These are phyloP conservation scores for Podila minutissima DNA, from an alignment of 192 early-diverging fungal genomes.

Conservation along the genomic window DNA sequence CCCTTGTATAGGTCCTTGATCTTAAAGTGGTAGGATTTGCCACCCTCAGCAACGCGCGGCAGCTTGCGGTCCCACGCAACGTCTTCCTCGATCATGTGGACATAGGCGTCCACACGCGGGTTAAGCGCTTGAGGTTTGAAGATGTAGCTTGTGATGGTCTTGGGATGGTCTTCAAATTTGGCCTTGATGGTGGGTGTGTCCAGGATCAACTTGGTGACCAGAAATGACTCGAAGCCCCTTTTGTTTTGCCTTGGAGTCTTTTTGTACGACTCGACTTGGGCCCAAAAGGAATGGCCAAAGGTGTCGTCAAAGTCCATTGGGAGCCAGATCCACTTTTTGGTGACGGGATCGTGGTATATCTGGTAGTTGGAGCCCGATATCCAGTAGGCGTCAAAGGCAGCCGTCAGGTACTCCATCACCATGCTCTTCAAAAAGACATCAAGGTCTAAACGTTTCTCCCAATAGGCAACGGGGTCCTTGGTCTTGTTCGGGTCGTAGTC, in stretches of 20 bases:
- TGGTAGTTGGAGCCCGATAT: constrained; percentile 52
- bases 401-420: constrained; percentile 49
- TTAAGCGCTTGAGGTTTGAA: constrained; percentile 51
- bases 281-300: constrained; percentile 7
- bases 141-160: constrained; percentile 49
- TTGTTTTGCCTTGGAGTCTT: constrained; percentile 26
- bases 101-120: constrained; percentile 42
- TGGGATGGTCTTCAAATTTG: constrained; percentile 48
- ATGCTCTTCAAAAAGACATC: constrained; percentile 38
- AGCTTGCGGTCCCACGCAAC: constrained; percentile 49
- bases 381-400: constrained; percentile 54
- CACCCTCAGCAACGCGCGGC: constrained; percentile 11
- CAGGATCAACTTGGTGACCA: constrained; percentile 38
- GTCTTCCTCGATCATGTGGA: constrained; percentile 50
- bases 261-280: constrained; percentile 18
- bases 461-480: constrained; percentile 22
- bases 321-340: constrained; percentile 53
- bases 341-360: constrained; percentile 43
- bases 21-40: constrained; percentile 18
- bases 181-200: constrained; percentile 40
- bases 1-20: constrained; percentile 14
- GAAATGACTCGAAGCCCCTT: constrained; percentile 20
- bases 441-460: constrained; percentile 40
- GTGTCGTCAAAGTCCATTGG: constrained; percentile 57
- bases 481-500: constrained; percentile 21